Evolutionary conservation across 2,329 filamentous ascomycete species (phyloP), one percentile per base, ranked within the genome.

Genomic region (Thelonectria rubi): DNA sequence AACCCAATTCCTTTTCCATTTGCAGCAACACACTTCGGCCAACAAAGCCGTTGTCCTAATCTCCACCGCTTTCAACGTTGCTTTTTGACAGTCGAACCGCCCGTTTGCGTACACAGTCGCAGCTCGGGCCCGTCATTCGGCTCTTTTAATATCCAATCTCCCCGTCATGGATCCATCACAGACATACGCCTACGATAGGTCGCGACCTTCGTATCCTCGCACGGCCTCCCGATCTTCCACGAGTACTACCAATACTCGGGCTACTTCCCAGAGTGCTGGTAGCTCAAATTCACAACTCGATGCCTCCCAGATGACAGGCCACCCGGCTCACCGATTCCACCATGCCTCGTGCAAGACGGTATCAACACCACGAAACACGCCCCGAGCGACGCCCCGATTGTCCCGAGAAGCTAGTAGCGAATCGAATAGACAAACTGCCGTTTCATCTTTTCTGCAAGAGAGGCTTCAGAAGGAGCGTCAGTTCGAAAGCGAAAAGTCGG

Each of bases 381-480:
- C 80, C 1, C 76, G 76, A 55, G 76, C 79, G 3, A 74, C 76
- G 18, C 79, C 81, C 4, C 76, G 75, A 37, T 64, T 81, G n/a
- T 79, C 80, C 11, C 75, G 79, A 64, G 78, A 81, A 60, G 72
- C 77, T 17, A 77, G 76, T 40, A 74, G 75, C 30, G 82, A 85
- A 18, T 73, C 77, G 3, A 65, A 72, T 4, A 77, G 78, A 15
- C 79, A 77, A 45, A 72, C 74, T 24, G 76, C 78, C 1, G 74
- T 82, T 14, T 87, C 85, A 0, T 80, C 76, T 15, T 83, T 86
- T 52, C 75, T 88, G 2, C 85, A 86, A 48, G 84, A 87, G 69
- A 82, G 79, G 63, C 74, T 88, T n/a, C 80, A 82, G 49, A 81
- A 76, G 26, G 82, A 85, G 66, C 80, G 84, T 34, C 80, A 75